These are phyloP conservation scores for Yarrowia phangngaensis DNA, from an alignment of 805 yeast genomes.

Conservation along the genomic window DNA sequence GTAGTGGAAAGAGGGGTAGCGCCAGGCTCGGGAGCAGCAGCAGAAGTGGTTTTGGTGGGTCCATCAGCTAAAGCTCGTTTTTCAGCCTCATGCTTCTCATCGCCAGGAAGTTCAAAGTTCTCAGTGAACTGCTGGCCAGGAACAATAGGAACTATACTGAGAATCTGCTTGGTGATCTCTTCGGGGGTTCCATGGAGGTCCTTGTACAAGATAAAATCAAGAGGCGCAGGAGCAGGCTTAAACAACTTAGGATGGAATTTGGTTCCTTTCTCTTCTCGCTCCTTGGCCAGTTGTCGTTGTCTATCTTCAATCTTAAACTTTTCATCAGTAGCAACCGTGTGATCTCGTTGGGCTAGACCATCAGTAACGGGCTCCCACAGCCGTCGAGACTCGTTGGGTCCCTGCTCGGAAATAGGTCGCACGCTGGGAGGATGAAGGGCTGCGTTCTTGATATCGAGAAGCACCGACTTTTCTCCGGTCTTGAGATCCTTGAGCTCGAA, in stretches of 20 bases:
- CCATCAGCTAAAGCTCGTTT: slow-evolving; percentile 4
- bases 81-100: slow-evolving; percentile 44
- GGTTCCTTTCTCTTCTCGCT: slow-evolving; percentile 70
- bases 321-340: slow-evolving; percentile 79
- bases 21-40: slow-evolving; percentile 9
- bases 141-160: slow-evolving; percentile 68
- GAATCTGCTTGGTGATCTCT: slow-evolving; percentile 52
- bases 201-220: slow-evolving; percentile 67
- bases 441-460: slow-evolving; percentile 60
- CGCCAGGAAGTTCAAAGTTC: slow-evolving; percentile 66
- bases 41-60: slow-evolving; percentile 8
- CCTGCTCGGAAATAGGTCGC: slow-evolving; percentile 76
- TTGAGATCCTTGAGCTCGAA: slow-evolving; percentile 60
- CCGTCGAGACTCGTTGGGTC: slow-evolving; percentile 71
- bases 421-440: slow-evolving; percentile 59
- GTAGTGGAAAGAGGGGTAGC: slow-evolving; percentile 8
- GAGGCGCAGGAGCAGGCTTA: slow-evolving; percentile 43
- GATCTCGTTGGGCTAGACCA: slow-evolving; percentile 78
- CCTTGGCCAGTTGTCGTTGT: slow-evolving; percentile 73
- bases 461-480: slow-evolving; percentile 48
- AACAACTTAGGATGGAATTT: slow-evolving; percentile 80
- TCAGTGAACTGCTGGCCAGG: slow-evolving; percentile 74
- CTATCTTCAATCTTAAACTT: slow-evolving; percentile 80
- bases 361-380: slow-evolving; percentile 80
- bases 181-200: slow-evolving; percentile 54